Evolutionary conservation across 106 monocot species (phyloP), one percentile per base, ranked within the genome.

Genomic region (Apostasia ramifera): DNA sequence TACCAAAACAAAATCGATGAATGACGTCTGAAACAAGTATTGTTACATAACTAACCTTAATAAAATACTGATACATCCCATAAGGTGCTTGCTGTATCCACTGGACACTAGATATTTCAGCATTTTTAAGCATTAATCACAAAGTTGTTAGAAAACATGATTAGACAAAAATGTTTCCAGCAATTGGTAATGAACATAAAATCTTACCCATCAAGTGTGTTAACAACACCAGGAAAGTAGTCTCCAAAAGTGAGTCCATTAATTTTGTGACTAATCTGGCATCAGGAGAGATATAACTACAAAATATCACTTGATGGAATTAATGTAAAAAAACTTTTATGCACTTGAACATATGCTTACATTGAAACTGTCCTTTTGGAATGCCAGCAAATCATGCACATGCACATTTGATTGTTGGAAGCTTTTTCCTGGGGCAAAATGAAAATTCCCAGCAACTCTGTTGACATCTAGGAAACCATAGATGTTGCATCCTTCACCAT

Each of bases 391-490:
- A 59, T 97, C 97, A 70, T 92, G 97, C 43, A 97, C 86, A 70
- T 97, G 84, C 57, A 90, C 74, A 61, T 97, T 87, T 67, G 87
- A 89, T 40, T 90, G 89, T 68, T 97, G 89, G 67, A 92, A 97
- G 70, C 97, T 91, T 85, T 97, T 97, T 48, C 97, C 97, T 41
- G 97, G 92, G 0, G 92, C 86, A 87, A 97, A 97, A 77, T 97
- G 97, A 57, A 97, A 89, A 84, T 97, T 97, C 69, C 97, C 97
- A 56, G 88, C 97, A 65, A 97, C 97, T 69, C 89, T 97, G 49
- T 92, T 90, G 45, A 92, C 97, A 74, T 97, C 92, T 43, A 97
- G 73, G 59, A 92, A 97, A 53, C 97, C 97, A 68, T 89, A 89
- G 37, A 97, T 72, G 55, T 92, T 97, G 77, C 97, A 97, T 45